Evolutionary conservation across 2,329 filamentous ascomycete species (phyloP).

Genomic region (Fusarium sublunatum): DNA sequence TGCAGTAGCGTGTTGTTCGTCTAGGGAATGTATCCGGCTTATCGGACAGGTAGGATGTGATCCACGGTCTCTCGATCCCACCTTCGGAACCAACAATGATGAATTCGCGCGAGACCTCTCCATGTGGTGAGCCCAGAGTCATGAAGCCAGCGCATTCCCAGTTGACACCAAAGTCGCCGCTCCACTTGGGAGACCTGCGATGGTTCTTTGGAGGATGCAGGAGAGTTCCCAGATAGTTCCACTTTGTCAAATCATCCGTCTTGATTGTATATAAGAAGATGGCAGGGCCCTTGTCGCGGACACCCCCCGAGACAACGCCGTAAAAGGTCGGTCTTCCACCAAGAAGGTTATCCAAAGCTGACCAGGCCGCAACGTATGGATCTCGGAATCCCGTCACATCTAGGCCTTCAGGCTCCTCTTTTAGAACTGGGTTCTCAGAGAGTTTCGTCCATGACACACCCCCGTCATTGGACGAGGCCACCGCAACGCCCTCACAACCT

Average conservation of each 20-base stretch:
- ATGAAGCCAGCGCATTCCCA: slow-evolving; percentile 61
- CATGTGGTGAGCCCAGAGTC: slow-evolving; percentile 52
- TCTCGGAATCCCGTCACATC: slow-evolving; percentile 48
- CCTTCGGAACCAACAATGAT: slow-evolving; percentile 59
- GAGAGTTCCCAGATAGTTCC: slow-evolving; percentile 57
- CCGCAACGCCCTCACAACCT: slow-evolving; percentile 52
- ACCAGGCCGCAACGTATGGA: slow-evolving; percentile 45
- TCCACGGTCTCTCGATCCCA: no score
- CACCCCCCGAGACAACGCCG: no score
- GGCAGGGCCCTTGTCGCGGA: no score
- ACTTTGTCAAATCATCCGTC: no score
- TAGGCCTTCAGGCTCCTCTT: slow-evolving; percentile 40
- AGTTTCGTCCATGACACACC: slow-evolving; percentile 48
- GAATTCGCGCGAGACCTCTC: slow-evolving; percentile 46
- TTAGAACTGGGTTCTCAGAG: slow-evolving; percentile 44
- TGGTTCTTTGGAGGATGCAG: slow-evolving; percentile 52
- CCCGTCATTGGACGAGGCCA: slow-evolving; percentile 52
- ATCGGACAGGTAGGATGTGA: no score
- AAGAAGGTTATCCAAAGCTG: no score
- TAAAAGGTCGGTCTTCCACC: no score
- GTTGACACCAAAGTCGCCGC: slow-evolving; percentile 60
- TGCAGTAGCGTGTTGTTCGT: no score
- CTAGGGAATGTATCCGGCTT: no score
- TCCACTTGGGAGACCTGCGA: slow-evolving; percentile 55
- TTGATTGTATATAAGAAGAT: no score